phyloP scores from a whole-genome alignment of 306 rosid species.

The Pyrus bretschneideri region DNA sequence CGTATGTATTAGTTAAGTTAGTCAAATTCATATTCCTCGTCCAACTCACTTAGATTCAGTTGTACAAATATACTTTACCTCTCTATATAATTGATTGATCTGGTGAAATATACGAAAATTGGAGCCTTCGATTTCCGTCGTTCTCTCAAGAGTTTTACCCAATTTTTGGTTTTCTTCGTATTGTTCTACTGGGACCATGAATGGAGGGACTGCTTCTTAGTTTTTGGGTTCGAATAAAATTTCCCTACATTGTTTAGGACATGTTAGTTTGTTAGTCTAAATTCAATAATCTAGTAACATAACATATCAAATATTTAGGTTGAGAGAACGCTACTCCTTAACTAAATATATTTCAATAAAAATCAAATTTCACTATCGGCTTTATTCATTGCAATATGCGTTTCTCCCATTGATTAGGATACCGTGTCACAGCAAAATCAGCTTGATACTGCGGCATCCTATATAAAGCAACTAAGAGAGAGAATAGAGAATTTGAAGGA shows the following conservation, averaged over 20 bases:
- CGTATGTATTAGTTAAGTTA: no score
- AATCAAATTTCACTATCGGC: background rate
- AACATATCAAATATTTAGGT: background rate
- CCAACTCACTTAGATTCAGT: no score
- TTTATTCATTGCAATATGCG: background rate
- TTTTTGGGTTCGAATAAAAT: no score
- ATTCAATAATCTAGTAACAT: background rate
- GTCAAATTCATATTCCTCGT: no score
- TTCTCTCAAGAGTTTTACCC: no score
- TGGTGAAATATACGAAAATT: no score
- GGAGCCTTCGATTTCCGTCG: no score
- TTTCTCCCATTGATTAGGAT: conserved; percentile 16
- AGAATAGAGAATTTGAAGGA: conserved; percentile 44
- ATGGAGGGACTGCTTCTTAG: no score
- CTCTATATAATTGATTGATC: no score
- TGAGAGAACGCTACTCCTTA: background rate
- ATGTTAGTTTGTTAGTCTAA: background rate
- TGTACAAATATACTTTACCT: no score
- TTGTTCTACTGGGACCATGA: no score
- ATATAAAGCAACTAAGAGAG: conserved; percentile 42
- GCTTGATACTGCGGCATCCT: conserved; percentile 40
- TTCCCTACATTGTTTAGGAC: background rate
- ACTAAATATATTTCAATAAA: background rate
- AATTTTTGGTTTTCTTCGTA: no score
- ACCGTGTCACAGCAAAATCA: conserved; percentile 46